Evolutionary conservation across 345 rosid species (phyloP).

Genomic region (Gossypium turneri): DNA sequence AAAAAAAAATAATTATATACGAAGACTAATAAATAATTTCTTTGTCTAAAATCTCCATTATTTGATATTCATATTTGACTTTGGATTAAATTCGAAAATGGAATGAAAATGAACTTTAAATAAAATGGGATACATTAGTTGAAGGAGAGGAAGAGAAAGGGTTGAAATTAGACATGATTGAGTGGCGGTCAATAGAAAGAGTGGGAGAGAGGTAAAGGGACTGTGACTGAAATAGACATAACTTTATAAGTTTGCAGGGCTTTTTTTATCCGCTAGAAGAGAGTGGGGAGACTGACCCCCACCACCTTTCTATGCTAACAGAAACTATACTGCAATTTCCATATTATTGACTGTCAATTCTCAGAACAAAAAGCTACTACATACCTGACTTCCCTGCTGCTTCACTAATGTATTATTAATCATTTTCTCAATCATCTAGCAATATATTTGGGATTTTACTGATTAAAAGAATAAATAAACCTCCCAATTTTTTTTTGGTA

Average conservation of each 20-base stretch:
- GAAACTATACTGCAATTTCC: background rate
- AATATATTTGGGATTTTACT: background rate
- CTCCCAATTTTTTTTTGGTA: no score
- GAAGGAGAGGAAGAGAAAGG: background rate
- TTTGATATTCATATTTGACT: no score
- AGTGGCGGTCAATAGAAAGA: conserved; percentile 20
- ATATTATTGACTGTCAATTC: background rate
- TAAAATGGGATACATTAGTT: no score
- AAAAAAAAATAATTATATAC: no score
- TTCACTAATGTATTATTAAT: background rate
- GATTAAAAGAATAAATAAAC: no score
- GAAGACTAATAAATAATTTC: no score
- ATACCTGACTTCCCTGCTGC: background rate
- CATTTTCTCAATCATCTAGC: background rate
- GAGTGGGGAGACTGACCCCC: background rate
- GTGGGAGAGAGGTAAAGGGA: background rate
- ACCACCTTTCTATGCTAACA: background rate
- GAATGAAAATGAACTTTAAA: no score
- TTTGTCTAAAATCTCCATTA: no score
- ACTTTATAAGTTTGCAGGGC: background rate
- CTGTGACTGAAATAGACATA: background rate
- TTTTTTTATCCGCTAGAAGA: background rate
- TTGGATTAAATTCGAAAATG: no score
- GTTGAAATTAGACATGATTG: background rate
- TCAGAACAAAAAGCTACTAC: background rate